A percentile compares a stretch with the other conserved stretches of the same genome.
phyloP scores from a whole-genome alignment of 2,329 filamentous ascomycete species.

The Aureobasidium uvarum region DNA sequence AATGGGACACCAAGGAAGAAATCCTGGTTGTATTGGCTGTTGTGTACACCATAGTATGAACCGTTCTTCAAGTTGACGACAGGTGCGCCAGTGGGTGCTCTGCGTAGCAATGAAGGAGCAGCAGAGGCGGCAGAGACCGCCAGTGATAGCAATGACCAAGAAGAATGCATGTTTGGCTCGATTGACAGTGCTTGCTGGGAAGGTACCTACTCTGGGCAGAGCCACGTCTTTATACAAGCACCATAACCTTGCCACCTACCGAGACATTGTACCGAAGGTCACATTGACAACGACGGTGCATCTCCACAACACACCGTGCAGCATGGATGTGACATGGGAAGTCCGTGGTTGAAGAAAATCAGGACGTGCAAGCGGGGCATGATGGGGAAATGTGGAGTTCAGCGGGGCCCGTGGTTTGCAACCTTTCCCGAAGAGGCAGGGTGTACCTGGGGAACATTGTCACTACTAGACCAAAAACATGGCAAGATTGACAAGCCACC shows the following conservation, averaged over 20 bases:
- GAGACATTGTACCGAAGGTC: background rate
- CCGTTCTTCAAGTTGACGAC: slow-evolving; percentile 46
- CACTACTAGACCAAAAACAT: slow-evolving; percentile 2
- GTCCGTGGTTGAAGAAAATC: background rate
- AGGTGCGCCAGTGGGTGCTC: slow-evolving; percentile 32
- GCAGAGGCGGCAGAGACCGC: slow-evolving; percentile 18
- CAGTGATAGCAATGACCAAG: slow-evolving; percentile 21
- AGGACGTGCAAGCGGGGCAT: slow-evolving; percentile 7
- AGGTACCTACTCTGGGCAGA: slow-evolving; percentile 1
- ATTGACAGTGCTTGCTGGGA: background rate
- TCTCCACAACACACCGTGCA: slow-evolving; percentile 12
- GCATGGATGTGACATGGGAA: background rate
- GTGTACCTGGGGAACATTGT: background rate
- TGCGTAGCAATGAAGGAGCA: slow-evolving; percentile 2
- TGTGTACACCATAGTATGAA: slow-evolving; percentile 43
- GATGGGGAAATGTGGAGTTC: slow-evolving; percentile 11
- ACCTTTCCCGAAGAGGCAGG: background rate
- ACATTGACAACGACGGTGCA: background rate
- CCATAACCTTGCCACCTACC: slow-evolving; percentile 8
- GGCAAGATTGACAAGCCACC: slow-evolving; percentile 6
- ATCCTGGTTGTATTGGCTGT: slow-evolving; percentile 43
- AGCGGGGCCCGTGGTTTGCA: background rate
- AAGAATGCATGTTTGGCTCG: slow-evolving; percentile 20
- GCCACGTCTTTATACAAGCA: background rate
- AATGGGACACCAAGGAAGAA: slow-evolving; percentile 43